Evolutionary conservation across 2,329 filamentous ascomycete species (phyloP).

Genomic region (Neonectria punicea): DNA sequence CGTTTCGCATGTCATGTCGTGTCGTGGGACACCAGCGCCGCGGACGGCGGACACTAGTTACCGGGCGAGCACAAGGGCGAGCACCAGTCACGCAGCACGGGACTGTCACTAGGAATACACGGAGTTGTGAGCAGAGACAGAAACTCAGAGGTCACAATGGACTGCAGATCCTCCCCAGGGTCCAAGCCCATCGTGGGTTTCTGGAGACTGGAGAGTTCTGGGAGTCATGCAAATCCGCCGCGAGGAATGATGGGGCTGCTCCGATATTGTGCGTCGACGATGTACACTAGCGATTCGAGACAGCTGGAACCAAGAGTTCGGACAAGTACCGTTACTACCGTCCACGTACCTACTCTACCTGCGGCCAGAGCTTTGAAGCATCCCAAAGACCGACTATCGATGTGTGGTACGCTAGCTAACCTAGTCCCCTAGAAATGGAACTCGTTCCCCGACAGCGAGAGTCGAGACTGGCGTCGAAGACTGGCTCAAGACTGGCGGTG

Average conservation of each 20-base stretch:
- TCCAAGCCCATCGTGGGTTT: background rate
- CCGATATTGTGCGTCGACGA: background rate
- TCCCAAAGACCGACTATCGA: background rate
- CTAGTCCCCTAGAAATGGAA: conserved; percentile 22
- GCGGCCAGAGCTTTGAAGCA: background rate
- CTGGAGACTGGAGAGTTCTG: too few relatives aligned
- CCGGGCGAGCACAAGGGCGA: conserved; percentile 3
- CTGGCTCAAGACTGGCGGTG: conserved; percentile 15
- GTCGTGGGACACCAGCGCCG: conserved; percentile 12
- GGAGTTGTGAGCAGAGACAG: background rate
- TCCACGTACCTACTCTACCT: background rate
- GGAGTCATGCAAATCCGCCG: background rate
- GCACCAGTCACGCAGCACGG: background rate
- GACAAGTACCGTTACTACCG: background rate
- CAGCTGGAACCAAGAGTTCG: background rate
- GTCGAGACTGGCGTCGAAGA: background rate
- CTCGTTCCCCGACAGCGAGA: conserved; percentile 12
- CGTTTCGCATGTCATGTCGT: conserved; percentile 2
- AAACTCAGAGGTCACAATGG: background rate
- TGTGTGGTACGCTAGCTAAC: conserved; percentile 19
- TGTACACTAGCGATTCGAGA: background rate
- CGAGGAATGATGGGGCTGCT: background rate
- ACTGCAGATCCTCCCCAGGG: background rate
- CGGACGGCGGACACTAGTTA: conserved; percentile 17
- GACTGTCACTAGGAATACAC: background rate